phyloP scores from a whole-genome alignment of 176 grass and related monocot genomes.

The barley (Hordeum vulgare) region MorexV3_pseudomolecules_assembly NC_058521.1:42525900-42526399 shows the following conservation, averaged over 20 bases:
- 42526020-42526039: conserved; percentile 10
- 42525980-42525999: conserved; percentile 56
- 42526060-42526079: background rate
- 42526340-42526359: conserved; percentile 84
- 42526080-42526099: background rate
- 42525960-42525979: conserved; percentile 56
- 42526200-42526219: background rate
- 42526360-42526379: conserved; percentile 69
- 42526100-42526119: conserved; percentile 32
- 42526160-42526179: conserved; percentile 41
- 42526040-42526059: background rate
- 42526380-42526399: background rate
- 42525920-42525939: background rate
- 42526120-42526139: conserved; percentile 35
- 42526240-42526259: background rate
- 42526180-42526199: conserved; percentile 34
- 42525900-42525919: background rate
- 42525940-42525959: background rate
- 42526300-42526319: conserved; percentile 65
- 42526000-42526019: conserved; percentile 59
- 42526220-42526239: background rate
- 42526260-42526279: background rate
- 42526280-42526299: conserved; percentile 64
- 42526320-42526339: conserved; percentile 79
- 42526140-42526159: conserved; percentile 33